Percentiles rank a stretch among this genome's conserved stretches.
Conservation (phyloP, 371 early-diverging fungal species). For the Nematocida sp. region DNA sequence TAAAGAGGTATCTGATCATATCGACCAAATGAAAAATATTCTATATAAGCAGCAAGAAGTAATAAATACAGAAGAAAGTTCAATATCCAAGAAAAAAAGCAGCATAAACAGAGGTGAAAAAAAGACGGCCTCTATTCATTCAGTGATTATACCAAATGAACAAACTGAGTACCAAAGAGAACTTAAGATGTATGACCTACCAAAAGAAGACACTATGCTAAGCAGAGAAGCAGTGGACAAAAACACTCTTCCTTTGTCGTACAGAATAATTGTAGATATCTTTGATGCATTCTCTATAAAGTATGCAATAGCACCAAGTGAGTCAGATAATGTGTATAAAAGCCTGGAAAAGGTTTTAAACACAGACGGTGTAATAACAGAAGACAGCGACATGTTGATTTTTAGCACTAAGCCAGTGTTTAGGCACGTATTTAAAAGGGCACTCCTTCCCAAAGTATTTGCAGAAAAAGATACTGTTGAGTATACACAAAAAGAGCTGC, state of each 20-base stretch:
- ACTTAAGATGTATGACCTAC: conserved; percentile 11
- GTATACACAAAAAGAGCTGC: conserved; percentile 75
- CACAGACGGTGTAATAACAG: conserved; percentile 87
- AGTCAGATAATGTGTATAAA: conserved; percentile 40
- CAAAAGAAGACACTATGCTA: conserved; percentile 23
- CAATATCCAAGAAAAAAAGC: not conserved
- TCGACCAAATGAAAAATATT: conserved; percentile 7
- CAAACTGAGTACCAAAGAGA: conserved; percentile 40
- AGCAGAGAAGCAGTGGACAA: conserved; percentile 21
- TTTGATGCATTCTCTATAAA: conserved; percentile 34
- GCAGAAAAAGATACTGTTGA: conserved; percentile 73
- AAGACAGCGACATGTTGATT: conserved; percentile 93
- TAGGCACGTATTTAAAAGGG: conserved; percentile 86
- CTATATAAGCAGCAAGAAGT: not conserved
- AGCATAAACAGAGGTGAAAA: not conserved
- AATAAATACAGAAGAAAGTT: not conserved
- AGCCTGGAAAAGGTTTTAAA: conserved; percentile 20
- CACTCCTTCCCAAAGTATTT: conserved; percentile 77
- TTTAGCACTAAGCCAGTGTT: conserved; percentile 85
- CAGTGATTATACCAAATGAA: not conserved
- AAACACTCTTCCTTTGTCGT: conserved; percentile 19
- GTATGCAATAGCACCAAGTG: conserved; percentile 43
- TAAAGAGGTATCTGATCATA: not conserved
- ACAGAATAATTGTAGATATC: conserved; percentile 29
- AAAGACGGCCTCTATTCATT: not conserved